Evolutionary conservation across 164 flowering plant genomes (phyloP).

Genomic region (Macadamia tetraphylla): DNA sequence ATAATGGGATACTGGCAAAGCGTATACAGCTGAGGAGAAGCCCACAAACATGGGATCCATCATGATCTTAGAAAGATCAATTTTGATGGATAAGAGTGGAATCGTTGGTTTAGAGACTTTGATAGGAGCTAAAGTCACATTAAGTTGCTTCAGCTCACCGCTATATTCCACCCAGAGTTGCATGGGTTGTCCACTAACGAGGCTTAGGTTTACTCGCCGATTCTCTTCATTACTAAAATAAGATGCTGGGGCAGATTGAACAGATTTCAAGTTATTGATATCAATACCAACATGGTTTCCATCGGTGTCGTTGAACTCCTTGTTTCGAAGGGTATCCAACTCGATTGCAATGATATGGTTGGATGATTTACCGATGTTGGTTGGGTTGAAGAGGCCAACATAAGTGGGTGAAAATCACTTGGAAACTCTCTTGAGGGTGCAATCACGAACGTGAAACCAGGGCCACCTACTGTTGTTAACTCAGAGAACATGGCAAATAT

Average conservation of each 20-base stretch:
- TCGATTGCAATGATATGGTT: neutral
- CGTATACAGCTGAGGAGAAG: neutral
- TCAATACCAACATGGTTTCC: neutral
- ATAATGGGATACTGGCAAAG: neutral
- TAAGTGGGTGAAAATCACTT: neutral
- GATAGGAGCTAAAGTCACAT: neutral
- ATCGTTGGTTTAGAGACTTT: neutral
- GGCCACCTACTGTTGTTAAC: neutral
- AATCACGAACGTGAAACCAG: conserved; percentile 1
- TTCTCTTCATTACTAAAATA: neutral
- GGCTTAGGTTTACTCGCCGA: neutral
- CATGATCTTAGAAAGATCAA: neutral
- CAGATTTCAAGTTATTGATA: neutral
- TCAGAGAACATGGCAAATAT: neutral
- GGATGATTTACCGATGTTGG: neutral
- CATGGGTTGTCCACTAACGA: neutral
- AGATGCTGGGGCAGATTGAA: neutral
- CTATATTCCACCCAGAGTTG: neutral
- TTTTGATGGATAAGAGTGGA: neutral
- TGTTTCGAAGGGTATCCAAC: neutral
- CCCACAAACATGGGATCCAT: neutral
- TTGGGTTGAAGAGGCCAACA: neutral
- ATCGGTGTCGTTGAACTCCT: neutral
- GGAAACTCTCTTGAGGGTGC: conserved; percentile 1
- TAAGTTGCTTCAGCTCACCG: neutral